Base-by-base conservation (phyloP, 768 basidiomycete species). In the Kwoniella botswanensis region DNA sequence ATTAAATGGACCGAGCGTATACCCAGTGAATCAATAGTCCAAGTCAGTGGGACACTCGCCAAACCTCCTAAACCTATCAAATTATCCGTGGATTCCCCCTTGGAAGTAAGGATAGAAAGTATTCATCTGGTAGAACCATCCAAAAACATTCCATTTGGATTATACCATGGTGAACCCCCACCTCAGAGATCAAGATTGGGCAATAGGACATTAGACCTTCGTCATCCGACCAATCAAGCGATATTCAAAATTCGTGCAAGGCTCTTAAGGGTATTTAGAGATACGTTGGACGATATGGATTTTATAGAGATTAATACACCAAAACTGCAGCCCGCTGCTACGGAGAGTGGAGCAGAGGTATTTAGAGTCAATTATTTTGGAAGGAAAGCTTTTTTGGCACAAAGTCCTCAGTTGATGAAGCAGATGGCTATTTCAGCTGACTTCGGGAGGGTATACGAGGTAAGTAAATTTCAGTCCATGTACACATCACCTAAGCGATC, bases 341-440 rank as follows among this genome's bases (percentile, higher is more conserved):
- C 95, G 1, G 95, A 98, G 84, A 93, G 91, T 12, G 95, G 96
- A 3, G 93, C 95, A 53, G 92, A 91, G 41, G 96, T 98, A 52
- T 98, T 98, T 87, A 93, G 93, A 86, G 94, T 98, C 61, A 88
- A 88, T 80, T 98, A 98, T 84, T 98, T 98, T 87, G 95, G 95
- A 87, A 92, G 95, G 90, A 88, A 84, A 74, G 95, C 96, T 1
- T 98, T 87, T 86, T 88, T 98, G 54, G 95, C 96, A 24, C 95
- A 98, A 84, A 94, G 92, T 46, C 95, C 95, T 50, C 95, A 98
- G 81, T 86, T 98, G 13, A 92, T 93, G 59, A 98, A 98, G 84
- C 95, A 98, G 84, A 98, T 98, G 95, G 92, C 91, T 65, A 97
- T 98, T 76, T 93, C 95, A 46, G 93, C 93, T 55, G 95, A 98